These are phyloP conservation scores for Arthrinium phaeospermum DNA, from an alignment of 2,329 filamentous ascomycete genomes.

Conservation along the genomic window DNA sequence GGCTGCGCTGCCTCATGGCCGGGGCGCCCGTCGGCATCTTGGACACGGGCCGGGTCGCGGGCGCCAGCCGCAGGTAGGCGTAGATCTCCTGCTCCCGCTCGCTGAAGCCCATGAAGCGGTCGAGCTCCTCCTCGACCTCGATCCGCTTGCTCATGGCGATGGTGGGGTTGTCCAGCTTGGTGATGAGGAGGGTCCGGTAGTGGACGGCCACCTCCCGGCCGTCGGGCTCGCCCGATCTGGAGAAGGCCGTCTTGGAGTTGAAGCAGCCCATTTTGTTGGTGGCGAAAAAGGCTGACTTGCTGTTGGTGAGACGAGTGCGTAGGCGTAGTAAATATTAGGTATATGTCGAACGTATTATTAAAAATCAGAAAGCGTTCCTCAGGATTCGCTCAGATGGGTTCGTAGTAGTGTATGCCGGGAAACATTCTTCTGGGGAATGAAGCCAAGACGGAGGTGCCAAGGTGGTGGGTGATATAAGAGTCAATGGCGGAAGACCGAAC, in stretches of 20 bases:
- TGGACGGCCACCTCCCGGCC: slow-evolving; percentile 22
- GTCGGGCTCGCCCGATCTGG: not conserved
- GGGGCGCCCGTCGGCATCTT: too few species aligned
- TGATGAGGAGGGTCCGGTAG: slow-evolving; percentile 44
- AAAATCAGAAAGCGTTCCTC: not conserved
- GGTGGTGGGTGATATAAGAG: not conserved
- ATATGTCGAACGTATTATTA: not conserved
- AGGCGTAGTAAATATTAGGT: not conserved
- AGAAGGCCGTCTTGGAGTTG: not conserved
- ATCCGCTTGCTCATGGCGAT: not conserved
- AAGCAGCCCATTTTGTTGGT: not conserved
- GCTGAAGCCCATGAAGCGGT: slow-evolving; percentile 29
- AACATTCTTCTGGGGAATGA: not conserved
- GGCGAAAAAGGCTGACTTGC: not conserved
- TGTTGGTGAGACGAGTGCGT: not conserved
- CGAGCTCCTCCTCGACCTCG: slow-evolving; percentile 21
- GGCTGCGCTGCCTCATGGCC: not conserved
- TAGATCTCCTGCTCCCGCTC: slow-evolving; percentile 42
- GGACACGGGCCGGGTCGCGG: not conserved
- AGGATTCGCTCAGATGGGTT: not conserved
- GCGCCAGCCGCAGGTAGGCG: slow-evolving; percentile 51
- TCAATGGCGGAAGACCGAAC: not conserved
- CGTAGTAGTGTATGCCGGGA: not conserved
- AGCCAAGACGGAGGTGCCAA: not conserved
- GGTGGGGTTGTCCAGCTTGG: slow-evolving; percentile 47